Conservation (phyloP, 2,329 filamentous ascomycete species). For the Exophiala aquamarina region DNA sequence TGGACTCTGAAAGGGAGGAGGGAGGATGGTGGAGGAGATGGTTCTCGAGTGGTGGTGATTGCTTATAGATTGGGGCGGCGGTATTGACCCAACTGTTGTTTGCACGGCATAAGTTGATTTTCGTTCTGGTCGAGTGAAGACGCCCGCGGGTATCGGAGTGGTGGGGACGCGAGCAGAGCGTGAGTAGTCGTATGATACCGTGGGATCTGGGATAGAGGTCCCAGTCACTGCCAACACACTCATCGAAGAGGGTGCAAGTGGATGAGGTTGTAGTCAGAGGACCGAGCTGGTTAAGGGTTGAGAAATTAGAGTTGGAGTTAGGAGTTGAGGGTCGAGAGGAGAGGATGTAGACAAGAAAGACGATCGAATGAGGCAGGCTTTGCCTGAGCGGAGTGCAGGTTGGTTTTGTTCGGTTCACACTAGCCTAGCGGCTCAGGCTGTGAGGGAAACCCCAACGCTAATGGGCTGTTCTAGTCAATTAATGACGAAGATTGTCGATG, state of each 20-base stretch:
- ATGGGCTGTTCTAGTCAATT: neutral
- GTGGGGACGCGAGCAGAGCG: conserved; percentile 11
- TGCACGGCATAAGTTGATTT: conserved; percentile 14
- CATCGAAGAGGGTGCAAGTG: conserved; percentile 16
- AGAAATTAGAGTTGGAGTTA: too few relatives aligned
- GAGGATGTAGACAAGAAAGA: too few relatives aligned
- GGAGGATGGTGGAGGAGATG: conserved; percentile 19
- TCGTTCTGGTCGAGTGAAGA: conserved; percentile 21
- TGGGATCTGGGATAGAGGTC: conserved; percentile 26
- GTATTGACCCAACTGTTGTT: conserved; percentile 7
- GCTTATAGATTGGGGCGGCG: conserved; percentile 15
- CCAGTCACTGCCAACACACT: conserved; percentile 28
- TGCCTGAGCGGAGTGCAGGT: too few relatives aligned
- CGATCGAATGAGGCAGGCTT: too few relatives aligned
- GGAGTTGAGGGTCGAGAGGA: too few relatives aligned
- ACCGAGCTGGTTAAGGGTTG: neutral
- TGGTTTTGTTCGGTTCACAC: too few relatives aligned
- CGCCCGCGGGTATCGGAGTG: conserved; percentile 11
- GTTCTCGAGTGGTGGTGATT: conserved; percentile 25
- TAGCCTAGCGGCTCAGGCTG: too few relatives aligned
- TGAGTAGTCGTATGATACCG: conserved; percentile 20
- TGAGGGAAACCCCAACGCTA: too few relatives aligned
- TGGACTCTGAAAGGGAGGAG: conserved; percentile 11
- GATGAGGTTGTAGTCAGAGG: conserved; percentile 4
- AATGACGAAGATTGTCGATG: neutral